Evolutionary conservation across 1,139 yeast species (phyloP).

Genomic region (Hyphopichia buzzinii): DNA sequence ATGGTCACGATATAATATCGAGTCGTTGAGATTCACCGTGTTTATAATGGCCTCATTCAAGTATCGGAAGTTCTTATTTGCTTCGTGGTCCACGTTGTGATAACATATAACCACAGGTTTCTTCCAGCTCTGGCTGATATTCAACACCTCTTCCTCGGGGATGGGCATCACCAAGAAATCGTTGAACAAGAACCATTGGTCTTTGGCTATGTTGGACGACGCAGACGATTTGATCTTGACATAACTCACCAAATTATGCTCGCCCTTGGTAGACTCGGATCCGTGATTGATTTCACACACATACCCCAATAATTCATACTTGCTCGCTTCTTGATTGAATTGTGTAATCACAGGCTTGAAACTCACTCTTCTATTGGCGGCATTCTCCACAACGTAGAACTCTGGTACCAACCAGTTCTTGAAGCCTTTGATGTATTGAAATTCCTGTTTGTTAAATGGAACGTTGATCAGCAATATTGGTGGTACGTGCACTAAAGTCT

Average conservation of each 20-base stretch:
- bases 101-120: slow-evolving; percentile 75
- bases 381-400: slow-evolving; percentile 42
- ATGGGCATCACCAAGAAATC: slow-evolving; percentile 87
- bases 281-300: slow-evolving; percentile 68
- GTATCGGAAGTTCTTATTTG: slow-evolving; percentile 20
- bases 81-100: slow-evolving; percentile 46
- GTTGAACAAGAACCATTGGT: slow-evolving; percentile 81
- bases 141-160: slow-evolving; percentile 68
- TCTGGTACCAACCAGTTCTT: slow-evolving; percentile 62
- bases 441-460: slow-evolving; percentile 52
- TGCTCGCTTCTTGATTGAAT: slow-evolving; percentile 27
- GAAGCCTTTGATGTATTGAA: slow-evolving; percentile 28
- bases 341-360: slow-evolving; percentile 36
- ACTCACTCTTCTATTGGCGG: slow-evolving; percentile 24
- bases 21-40: slow-evolving; percentile 47
- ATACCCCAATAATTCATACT: slow-evolving; percentile 63
- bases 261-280: slow-evolving; percentile 44
- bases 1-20: slow-evolving; percentile 71
- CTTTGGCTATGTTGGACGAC: slow-evolving; percentile 15
- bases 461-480: slow-evolving; percentile 64
- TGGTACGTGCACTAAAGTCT: slow-evolving; percentile 50
- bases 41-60: slow-evolving; percentile 20
- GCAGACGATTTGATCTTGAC: slow-evolving; percentile 36
- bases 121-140: slow-evolving; percentile 76
- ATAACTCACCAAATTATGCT: slow-evolving; percentile 59